A percentile compares a stretch with the other conserved stretches of the same genome.
Evolutionary conservation across 1,284 basidiomycete species (phyloP).

Genomic region (Afroboletus lepidellus): DNA sequence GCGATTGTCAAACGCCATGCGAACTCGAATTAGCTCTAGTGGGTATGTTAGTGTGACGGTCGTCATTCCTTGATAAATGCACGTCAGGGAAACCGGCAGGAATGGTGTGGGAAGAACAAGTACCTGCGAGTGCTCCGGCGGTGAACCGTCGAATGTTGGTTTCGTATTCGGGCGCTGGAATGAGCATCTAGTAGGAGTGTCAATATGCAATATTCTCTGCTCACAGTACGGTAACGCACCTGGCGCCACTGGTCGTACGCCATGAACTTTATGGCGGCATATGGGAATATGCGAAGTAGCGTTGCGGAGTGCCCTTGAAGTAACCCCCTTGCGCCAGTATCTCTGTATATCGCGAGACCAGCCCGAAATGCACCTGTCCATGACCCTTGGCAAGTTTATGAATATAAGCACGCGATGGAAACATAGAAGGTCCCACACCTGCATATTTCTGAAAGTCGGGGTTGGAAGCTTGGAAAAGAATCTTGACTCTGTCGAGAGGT

Average conservation of each 20-base stretch:
- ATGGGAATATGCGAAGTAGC: conserved; percentile 79
- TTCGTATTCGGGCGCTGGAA: conserved; percentile 80
- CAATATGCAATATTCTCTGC: not conserved
- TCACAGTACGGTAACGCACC: conserved; percentile 50
- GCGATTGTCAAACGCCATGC: conserved; percentile 88
- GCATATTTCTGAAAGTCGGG: conserved; percentile 94
- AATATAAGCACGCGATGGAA: not conserved
- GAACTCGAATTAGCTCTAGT: conserved; percentile 91
- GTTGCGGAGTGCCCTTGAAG: conserved; percentile 97
- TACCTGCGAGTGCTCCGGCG: conserved; percentile 88
- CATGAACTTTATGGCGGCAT: conserved; percentile 98
- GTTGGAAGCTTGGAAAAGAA: conserved; percentile 97
- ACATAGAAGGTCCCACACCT: conserved; percentile 48
- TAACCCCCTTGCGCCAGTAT: conserved; percentile 76
- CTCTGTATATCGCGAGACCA: conserved; percentile 73
- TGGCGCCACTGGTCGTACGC: conserved; percentile 84
- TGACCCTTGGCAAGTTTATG: conserved; percentile 49
- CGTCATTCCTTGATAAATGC: conserved; percentile 61
- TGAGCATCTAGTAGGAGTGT: conserved; percentile 52
- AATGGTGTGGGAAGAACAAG: not conserved
- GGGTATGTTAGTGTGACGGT: conserved; percentile 95
- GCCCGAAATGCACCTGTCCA: conserved; percentile 88
- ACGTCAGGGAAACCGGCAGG: not conserved
- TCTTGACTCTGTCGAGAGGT: conserved; percentile 97
- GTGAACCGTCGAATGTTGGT: conserved; percentile 84